These are phyloP conservation scores for Verticillium dahliae DNA, from an alignment of 2,329 filamentous ascomycete genomes.

Conservation along the genomic window DNA sequence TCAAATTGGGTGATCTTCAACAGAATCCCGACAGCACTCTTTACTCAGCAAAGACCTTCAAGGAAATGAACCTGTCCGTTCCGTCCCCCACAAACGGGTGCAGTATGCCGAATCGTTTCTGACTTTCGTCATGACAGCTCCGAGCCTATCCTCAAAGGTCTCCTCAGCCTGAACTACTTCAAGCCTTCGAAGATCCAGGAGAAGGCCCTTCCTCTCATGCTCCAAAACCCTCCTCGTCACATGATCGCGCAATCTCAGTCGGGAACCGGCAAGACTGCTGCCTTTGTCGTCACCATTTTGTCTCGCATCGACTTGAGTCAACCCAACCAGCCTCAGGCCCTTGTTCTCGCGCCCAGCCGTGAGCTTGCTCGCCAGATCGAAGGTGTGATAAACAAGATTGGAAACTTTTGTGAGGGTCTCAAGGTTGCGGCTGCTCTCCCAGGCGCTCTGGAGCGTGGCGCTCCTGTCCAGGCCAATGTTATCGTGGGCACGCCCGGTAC, in stretches of 20 bases:
- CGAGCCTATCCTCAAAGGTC: constrained; percentile 63
- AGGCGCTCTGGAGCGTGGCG: constrained; percentile 61
- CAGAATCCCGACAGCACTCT: constrained; percentile 80
- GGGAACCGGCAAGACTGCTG: constrained; percentile 94
- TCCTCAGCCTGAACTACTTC: constrained; percentile 77
- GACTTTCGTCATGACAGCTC: constrained; percentile 16
- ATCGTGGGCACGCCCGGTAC: constrained; percentile 93
- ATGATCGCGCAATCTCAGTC: constrained; percentile 99
- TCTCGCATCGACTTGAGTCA: constrained; percentile 72
- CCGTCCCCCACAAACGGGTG: background rate
- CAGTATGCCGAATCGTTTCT: background rate
- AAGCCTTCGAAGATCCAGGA: constrained; percentile 99
- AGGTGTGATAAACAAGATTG: constrained; percentile 76
- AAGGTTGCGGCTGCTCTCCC: constrained; percentile 78
- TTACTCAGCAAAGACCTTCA: constrained; percentile 76
- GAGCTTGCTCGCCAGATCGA: constrained; percentile 94
- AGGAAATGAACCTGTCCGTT: constrained; percentile 77
- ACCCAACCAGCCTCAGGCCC: constrained; percentile 68
- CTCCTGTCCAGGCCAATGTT: constrained; percentile 67
- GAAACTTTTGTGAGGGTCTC: constrained; percentile 72
- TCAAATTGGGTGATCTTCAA: constrained; percentile 86
- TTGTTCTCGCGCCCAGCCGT: constrained; percentile 86
- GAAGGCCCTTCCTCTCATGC: constrained; percentile 81
- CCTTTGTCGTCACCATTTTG: constrained; percentile 88
- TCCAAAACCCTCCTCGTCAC: constrained; percentile 80